Evolutionary conservation across 345 rosid species (phyloP), one percentile per base, ranked within the genome.

Genomic region (Salix dunnii): DNA sequence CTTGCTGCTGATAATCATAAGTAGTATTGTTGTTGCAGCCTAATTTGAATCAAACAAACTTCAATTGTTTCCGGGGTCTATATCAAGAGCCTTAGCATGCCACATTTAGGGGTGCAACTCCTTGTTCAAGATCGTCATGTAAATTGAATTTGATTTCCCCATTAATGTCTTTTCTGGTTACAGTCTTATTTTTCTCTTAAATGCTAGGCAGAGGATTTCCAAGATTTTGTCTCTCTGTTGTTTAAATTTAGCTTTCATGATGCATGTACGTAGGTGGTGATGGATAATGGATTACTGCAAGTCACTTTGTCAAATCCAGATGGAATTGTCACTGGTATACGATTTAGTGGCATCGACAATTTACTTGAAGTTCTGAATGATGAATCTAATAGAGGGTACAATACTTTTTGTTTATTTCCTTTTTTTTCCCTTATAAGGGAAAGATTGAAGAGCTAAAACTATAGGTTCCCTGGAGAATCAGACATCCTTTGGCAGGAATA

Each of bases 361-460:
- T 81, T 94, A 84, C 97, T 94, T 20, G 98, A 94, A 88, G 89
- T 90, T 83, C 87, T 80, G 21, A 94, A 92, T 67, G 92, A 87
- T 14, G 98, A 92, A 85, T 67, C 85, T 31, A 88, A 91, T 72
- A 89, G 98, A 86, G 98, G 98, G 98, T 94, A 90, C 27, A 21
- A 1, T 61, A 36, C 72, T 31, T 3, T 42, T 14, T 70, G 25
- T 71, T 30, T 65, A 36, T 69, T 38, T 5, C 12, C 61, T 31
- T 63, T 36, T 6, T 60, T 58, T 71, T 27, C 2, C 42, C 35
- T n/a, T n/a, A 4, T 12, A 12, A 72, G 6, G 27, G 16, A 72
- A 16, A 33, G 3, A 42, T 40, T 42, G 46, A 42, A 11, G n/a
- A 71, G 17, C 21, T 46, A 46, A 46, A 46, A 46, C 20, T 3